Evolutionary conservation across 306 rosid genomes (phyloP).

Genomic region (Fagus crenata): DNA sequence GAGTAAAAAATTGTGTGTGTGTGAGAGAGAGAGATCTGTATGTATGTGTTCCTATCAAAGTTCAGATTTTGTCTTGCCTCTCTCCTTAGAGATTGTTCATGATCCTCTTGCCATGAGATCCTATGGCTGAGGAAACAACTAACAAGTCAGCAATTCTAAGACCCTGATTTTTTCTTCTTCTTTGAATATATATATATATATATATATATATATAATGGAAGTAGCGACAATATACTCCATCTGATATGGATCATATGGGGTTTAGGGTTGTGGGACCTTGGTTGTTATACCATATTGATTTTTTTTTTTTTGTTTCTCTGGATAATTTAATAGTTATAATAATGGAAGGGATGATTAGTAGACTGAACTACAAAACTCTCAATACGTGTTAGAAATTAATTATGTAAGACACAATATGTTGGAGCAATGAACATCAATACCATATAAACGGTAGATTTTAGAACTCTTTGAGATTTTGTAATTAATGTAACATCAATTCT

Average conservation of each 20-base stretch:
- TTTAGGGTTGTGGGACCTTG: constrained; percentile 24
- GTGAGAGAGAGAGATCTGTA: constrained; percentile 19
- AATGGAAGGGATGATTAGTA: too few species aligned
- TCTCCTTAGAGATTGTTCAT: constrained; percentile 27
- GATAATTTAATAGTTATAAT: too few species aligned
- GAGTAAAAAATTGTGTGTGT: not conserved
- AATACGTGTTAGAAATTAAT: constrained; percentile 9
- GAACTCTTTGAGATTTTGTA: too few species aligned
- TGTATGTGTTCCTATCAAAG: constrained; percentile 23
- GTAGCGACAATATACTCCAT: constrained; percentile 24
- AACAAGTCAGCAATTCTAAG: not conserved
- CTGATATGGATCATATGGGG: constrained; percentile 1
- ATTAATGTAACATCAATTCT: too few species aligned
- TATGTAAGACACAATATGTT: constrained; percentile 11
- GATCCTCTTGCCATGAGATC: constrained; percentile 24
- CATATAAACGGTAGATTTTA: too few species aligned
- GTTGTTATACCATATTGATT: not conserved
- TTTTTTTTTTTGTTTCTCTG: too few species aligned
- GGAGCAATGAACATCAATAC: not conserved
- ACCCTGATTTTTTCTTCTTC: not conserved
- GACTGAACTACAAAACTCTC: too few species aligned
- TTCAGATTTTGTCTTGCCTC: constrained; percentile 34
- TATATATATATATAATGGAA: constrained; percentile 10
- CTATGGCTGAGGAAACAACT: constrained; percentile 19
- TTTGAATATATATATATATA: constrained; percentile 8